phyloP scores from a whole-genome alignment of 345 rosid species.

The Salix dunnii region DNA sequence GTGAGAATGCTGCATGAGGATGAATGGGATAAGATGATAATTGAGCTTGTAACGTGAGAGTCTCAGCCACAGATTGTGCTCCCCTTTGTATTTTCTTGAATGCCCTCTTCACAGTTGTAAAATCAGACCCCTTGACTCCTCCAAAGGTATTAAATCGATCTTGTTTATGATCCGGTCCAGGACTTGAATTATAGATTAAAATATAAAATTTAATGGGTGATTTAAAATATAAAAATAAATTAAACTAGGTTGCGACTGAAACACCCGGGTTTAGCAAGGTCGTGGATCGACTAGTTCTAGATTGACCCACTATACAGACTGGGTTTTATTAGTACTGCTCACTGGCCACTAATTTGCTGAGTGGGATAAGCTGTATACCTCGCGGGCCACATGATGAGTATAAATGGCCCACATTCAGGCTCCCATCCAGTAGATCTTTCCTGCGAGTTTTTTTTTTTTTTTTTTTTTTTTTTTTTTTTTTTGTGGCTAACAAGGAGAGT shows the following conservation, averaged over 20 bases:
- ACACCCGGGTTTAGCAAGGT: no score
- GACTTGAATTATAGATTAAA: no score
- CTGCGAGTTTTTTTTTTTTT: background rate
- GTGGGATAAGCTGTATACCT: background rate
- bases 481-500: constrained; percentile 17
- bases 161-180: no score
- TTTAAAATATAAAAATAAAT: no score
- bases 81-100: background rate
- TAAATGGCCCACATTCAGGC: background rate
- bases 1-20: constrained; percentile 35
- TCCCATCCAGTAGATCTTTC: constrained; percentile 13
- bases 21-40: constrained; percentile 51
- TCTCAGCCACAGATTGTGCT: constrained; percentile 39
- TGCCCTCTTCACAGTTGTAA: background rate
- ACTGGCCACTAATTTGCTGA: background rate
- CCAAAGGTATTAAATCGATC: no score
- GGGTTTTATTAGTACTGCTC: no score
- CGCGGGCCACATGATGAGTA: background rate
- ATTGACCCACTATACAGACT: no score
- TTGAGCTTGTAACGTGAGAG: constrained; percentile 4
- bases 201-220: no score
- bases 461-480: no score
- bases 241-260: no score
- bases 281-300: no score
- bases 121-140: background rate